Conservation (phyloP, 1,284 basidiomycete species). For the Cryptococcus jaspeensis region DNA sequence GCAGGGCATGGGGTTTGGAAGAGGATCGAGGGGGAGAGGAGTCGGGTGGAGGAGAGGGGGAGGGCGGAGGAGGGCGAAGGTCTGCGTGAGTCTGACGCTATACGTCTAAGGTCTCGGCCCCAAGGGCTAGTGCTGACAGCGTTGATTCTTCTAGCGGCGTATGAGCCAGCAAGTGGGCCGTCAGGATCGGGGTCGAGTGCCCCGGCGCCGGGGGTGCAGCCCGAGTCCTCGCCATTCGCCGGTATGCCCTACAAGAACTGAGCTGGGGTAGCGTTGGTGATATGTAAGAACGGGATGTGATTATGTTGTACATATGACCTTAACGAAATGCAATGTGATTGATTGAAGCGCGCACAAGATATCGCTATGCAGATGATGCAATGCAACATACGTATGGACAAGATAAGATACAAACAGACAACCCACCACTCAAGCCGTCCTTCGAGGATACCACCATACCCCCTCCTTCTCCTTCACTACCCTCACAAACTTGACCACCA, state of each 20-base stretch:
- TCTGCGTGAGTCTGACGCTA: constrained; percentile 40
- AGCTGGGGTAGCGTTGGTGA: too few relatives aligned
- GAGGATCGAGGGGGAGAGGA: constrained; percentile 43
- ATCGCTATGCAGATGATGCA: not conserved
- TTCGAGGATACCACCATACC: constrained; percentile 47
- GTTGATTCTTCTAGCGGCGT: not conserved
- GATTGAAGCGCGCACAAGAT: not conserved
- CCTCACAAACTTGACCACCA: constrained; percentile 80
- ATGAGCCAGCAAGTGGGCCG: not conserved
- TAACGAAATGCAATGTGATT: not conserved
- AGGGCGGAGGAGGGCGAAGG: constrained; percentile 26
- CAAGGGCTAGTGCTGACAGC: too few relatives aligned
- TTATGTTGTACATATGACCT: not conserved
- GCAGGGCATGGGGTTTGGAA: constrained; percentile 44
- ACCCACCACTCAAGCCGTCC: constrained; percentile 18
- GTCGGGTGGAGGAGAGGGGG: constrained; percentile 20
- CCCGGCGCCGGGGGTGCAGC: too few relatives aligned
- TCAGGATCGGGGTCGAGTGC: not conserved
- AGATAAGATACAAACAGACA: not conserved
- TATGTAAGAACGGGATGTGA: too few relatives aligned
- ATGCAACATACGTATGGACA: not conserved
- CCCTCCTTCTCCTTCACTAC: constrained; percentile 68
- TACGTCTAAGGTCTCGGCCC: too few relatives aligned
- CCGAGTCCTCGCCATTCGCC: too few relatives aligned
- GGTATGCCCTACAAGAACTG: too few relatives aligned